Evolutionary conservation across 2,329 filamentous ascomycete species (phyloP), one percentile per base, ranked within the genome.

Genomic region (Penicillium sp.): DNA sequence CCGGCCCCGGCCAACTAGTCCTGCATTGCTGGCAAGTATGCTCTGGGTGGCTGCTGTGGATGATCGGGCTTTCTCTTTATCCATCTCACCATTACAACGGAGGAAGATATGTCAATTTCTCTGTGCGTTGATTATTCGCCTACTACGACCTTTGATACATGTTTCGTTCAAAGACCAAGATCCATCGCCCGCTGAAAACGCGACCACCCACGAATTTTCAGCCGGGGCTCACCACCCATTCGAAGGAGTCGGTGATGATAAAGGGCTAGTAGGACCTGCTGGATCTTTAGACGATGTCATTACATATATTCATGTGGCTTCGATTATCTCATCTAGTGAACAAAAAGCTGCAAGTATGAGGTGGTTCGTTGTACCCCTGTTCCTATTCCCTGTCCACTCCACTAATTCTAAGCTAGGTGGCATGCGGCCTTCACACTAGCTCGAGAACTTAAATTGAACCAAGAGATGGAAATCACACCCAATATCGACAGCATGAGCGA

Each of bases 31-130:
- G 27, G 90, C 92, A 38, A 96, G 91, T 75, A 96, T 97, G 85
- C 83, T 97, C n/a, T 97, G 92, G 92, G 90, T 96, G 46, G 91
- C 91, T 31, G 92, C 92, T n/a, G 88, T 96, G 72, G 96, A 92
- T 19, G 94, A 91, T 75, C 91, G 96, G 70, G 91, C 91, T 10
- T 85, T 91, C 43, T 91, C 92, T 68, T 75, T 96, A 60, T 91
- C 91, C n/a, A 90, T 89, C 50, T 86, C 89, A 31, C 90, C 91
- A 2, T 90, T 90, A 15, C 89, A 91, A 19, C 83, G 92, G 50
- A 89, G 88, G 59, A 90, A 90, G 70, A 88, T 94, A 53, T 96
- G 92, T 74, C 91, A 96, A 74, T 92, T 90, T 75, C 79, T 97
- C 36, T 83, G 96, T 33, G 91, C 96, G 68, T 81, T 96, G 60